Evolutionary conservation across 805 yeast genomes (phyloP).

Genomic region (Saccharomyces eubayanus): DNA sequence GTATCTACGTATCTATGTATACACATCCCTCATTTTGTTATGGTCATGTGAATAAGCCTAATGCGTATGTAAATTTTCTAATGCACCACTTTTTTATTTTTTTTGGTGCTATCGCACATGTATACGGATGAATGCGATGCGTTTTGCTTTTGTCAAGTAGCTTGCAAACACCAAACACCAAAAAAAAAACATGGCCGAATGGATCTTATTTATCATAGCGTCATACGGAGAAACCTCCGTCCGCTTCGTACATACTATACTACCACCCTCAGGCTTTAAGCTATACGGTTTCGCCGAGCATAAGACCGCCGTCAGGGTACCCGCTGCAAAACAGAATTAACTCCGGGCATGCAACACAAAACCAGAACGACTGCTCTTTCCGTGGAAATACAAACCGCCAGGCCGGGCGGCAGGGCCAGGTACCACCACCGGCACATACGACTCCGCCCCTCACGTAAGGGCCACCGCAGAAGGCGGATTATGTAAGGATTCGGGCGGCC

Average conservation of each 20-base stretch:
- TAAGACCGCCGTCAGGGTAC: background rate
- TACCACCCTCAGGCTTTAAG: background rate
- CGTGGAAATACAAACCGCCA: background rate
- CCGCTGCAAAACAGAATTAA: background rate
- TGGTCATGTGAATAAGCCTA: background rate
- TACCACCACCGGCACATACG: background rate
- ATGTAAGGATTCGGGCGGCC: background rate
- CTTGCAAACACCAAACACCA: background rate
- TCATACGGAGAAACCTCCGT: background rate
- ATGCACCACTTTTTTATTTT: background rate
- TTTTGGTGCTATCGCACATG: too few relatives aligned
- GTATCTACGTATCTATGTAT: background rate
- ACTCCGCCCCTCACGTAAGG: background rate
- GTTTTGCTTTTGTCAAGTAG: too few relatives aligned
- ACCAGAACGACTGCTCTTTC: background rate
- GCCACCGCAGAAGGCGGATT: background rate
- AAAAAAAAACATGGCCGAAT: background rate
- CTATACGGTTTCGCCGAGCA: background rate
- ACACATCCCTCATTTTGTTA: background rate
- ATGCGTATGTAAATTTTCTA: background rate
- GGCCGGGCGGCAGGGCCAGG: background rate
- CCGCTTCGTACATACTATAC: background rate
- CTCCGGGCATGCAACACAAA: background rate
- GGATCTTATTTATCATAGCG: background rate
- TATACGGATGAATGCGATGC: too few relatives aligned